Base-by-base conservation (phyloP, 306 rosid species). In the Sesbania bispinosa region DNA sequence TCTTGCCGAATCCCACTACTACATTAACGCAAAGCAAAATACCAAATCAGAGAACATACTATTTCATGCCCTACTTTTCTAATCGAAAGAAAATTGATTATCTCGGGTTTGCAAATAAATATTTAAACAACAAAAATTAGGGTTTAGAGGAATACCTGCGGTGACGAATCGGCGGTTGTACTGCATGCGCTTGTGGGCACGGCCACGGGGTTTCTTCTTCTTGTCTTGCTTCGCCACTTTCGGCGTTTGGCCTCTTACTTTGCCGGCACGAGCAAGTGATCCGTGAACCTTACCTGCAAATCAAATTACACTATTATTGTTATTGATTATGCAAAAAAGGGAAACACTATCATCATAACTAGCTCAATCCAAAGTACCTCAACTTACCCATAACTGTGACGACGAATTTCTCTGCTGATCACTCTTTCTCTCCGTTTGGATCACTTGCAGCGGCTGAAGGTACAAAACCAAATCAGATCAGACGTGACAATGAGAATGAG, bases 171-270 rank as follows among this genome's bases (percentile, higher is more conserved):
- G 69, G 58, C 83, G 83, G 19, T 79, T 79, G 79, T 79, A 79
- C 18, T 73, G 83, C 83, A 79, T 79, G 30, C 83, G 77, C 75
- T 79, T 79, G 75, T 79, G 75, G 14, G 83, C 79, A n/a, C 83
- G 83, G 36, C 79, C 83, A 58, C 83, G 79, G 7, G 83, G 79
- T 75, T 79, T 73, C 79, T 79, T 79, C 75, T 79, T 79, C 64
- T 79, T 79, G 50, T 79, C 83, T 42, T 73, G 83, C 29, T 79
- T 79, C 0, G 83, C 83, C 15, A 79, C 79, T 14, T 79, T 79
- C 0, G 83, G 83, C 13, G 83, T 79, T 58, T 79, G 83, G 10
- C 83, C 83, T 10, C 83, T 79, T 21, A 79, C 83, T 51, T 79
- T 79, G 0, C 83, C 79, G 3, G 83, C 83, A 73, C 79, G 79